Evolutionary conservation across 352 stramenopile genomes (phyloP), one percentile per base, ranked within the genome.

Genomic region (Globisporangium takayamanum): DNA sequence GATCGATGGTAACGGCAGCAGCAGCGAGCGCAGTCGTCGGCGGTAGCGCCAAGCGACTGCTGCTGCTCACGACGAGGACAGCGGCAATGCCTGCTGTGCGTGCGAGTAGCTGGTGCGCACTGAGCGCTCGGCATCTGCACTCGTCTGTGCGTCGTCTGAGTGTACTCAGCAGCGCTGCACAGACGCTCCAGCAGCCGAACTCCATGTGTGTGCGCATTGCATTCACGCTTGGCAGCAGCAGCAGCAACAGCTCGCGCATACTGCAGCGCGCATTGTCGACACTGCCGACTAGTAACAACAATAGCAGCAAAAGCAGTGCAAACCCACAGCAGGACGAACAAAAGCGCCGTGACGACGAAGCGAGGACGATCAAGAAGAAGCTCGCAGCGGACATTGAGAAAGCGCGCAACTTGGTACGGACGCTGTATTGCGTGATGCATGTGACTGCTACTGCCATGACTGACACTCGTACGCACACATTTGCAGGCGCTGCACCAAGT

Each of bases 401-500:
- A 44, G 70, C 72, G 16, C 71, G 66, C 46, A 76, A 62, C 25
- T 48, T 88, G 42, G 76, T 84, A 55, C 55, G 67, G 44, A 57
- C 2, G 11, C n/a, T 22, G 14, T 25, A 45, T 49, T 55, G 50
- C 52, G 49, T n/a, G 44, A 36, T 50, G 45, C 26, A 15, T 53
- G 37, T 60, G 36, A 39, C 12, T 33, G 28, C 28, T 33, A 5
- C 28, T 33, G 28, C 5, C 20, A n/a, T 14, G 47, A 22, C 48
- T 53, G 26, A 53, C 49, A 25, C 5, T n/a, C 15, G 15, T 14
- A 10, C 18, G 6, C 41, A 20, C 18, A n/a, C 18, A 11, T 11
- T 3, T 53, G 41, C 44, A 85, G 75, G 72, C 78, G n/a, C 67
- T 82, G 57, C 78, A 87, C 36, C 78, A 90, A 68, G 70, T 92